Conservation (phyloP, 1,284 basidiomycete genomes). For the Malassezia brasiliensis region DNA sequence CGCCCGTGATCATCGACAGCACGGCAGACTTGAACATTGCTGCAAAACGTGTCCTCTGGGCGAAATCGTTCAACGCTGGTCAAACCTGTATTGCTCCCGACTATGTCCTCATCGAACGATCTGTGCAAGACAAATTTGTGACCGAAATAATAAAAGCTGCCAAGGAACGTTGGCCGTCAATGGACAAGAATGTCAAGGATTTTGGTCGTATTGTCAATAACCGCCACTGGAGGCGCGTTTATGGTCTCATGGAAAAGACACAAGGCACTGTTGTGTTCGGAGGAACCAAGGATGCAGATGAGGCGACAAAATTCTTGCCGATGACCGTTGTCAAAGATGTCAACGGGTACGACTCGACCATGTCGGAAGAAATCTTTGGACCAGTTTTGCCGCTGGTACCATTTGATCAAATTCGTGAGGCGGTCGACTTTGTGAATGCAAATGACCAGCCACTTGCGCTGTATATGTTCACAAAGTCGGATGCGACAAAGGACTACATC, state of each 20-base stretch:
- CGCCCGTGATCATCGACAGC: constrained; percentile 68
- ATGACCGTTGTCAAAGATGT: constrained; percentile 62
- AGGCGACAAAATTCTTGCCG: constrained; percentile 57
- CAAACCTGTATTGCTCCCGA: constrained; percentile 60
- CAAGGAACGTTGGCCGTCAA: constrained; percentile 41
- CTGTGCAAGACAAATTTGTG: constrained; percentile 59
- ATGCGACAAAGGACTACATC: constrained; percentile 57
- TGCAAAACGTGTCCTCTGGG: constrained; percentile 62
- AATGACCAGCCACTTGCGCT: constrained; percentile 65
- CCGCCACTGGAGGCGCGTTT: constrained; percentile 59
- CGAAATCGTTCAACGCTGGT: constrained; percentile 60
- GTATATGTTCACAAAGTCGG: constrained; percentile 64
- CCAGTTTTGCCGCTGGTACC: constrained; percentile 67
- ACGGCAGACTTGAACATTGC: constrained; percentile 51
- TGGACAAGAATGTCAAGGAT: constrained; percentile 51
- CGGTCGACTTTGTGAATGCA: constrained; percentile 45
- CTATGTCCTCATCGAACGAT: constrained; percentile 63
- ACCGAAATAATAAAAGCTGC: constrained; percentile 57
- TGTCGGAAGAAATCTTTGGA: constrained; percentile 66
- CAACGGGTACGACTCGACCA: constrained; percentile 54
- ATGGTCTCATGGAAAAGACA: constrained; percentile 58
- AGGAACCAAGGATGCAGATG: constrained; percentile 56
- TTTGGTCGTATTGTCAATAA: constrained; percentile 54
- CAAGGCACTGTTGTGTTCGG: constrained; percentile 65
- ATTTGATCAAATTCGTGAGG: constrained; percentile 52